Evolutionary conservation across 2,329 filamentous ascomycete genomes (phyloP).

Genomic region (Apiospora hydei): DNA sequence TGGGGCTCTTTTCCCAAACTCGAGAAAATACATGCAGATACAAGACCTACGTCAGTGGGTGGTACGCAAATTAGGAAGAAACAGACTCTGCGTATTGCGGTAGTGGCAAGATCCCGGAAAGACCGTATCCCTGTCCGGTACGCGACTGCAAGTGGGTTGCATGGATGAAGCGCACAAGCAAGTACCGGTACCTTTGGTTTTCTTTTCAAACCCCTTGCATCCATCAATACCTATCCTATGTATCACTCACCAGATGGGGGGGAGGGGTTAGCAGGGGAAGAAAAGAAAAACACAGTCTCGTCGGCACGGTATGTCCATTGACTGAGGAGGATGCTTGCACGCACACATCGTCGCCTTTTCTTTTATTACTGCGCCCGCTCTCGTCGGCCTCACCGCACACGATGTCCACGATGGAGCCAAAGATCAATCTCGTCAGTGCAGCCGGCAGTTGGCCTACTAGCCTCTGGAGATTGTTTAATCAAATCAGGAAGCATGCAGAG

Average conservation of each 20-base stretch:
- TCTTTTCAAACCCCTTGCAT: conserved; percentile 10
- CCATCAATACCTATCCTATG: not conserved
- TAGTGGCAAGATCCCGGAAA: conserved; percentile 19
- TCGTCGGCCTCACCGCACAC: conserved; percentile 15
- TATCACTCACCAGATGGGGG: not conserved
- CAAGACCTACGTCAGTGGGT: conserved; percentile 13
- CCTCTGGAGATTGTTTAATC: conserved; percentile 13
- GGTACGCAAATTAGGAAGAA: conserved; percentile 17
- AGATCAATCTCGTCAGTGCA: conserved; percentile 1
- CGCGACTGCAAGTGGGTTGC: not conserved
- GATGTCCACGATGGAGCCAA: conserved; percentile 8
- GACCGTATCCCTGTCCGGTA: conserved; percentile 10
- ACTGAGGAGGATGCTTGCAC: not conserved
- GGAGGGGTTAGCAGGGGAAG: too few species aligned
- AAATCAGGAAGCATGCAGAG: conserved; percentile 11
- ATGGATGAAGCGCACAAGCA: conserved; percentile 8
- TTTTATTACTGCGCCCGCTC: conserved; percentile 1
- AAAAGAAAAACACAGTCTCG: not conserved
- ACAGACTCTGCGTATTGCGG: conserved; percentile 19
- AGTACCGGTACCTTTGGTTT: conserved; percentile 1
- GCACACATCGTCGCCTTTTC: conserved; percentile 1
- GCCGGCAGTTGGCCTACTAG: conserved; percentile 8
- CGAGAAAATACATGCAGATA: not conserved
- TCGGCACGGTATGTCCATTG: not conserved
- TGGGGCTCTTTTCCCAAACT: conserved; percentile 9